Evolutionary conservation across 306 rosid genomes (phyloP).

Genomic region (Pyrus pyrifolia): DNA sequence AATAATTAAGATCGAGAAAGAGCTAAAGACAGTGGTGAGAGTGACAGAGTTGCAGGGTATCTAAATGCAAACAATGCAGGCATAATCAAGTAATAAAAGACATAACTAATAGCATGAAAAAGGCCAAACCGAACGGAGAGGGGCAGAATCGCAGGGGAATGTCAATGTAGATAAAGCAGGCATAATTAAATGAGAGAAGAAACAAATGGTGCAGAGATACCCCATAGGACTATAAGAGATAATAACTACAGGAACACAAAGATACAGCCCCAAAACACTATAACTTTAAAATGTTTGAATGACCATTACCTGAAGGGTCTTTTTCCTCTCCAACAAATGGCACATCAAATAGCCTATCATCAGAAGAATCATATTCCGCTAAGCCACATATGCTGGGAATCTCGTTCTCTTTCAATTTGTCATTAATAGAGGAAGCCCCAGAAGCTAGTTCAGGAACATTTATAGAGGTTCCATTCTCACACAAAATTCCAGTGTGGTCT

Average conservation of each 20-base stretch:
- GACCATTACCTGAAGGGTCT: slow-evolving; percentile 47
- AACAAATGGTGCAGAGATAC: background rate
- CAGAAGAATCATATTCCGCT: slow-evolving; percentile 47
- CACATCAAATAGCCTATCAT: slow-evolving; percentile 50
- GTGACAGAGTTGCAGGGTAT: background rate
- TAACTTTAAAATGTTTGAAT: background rate
- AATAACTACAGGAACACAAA: background rate
- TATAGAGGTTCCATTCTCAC: slow-evolving; percentile 54
- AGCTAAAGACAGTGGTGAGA: background rate
- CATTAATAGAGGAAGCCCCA: slow-evolving; percentile 34
- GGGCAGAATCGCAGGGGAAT: background rate
- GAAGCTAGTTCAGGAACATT: slow-evolving; percentile 41
- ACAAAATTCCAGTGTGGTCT: slow-evolving; percentile 37
- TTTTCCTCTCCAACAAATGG: slow-evolving; percentile 61
- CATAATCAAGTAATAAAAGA: background rate
- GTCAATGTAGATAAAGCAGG: background rate
- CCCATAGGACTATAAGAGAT: background rate
- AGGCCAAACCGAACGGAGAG: background rate
- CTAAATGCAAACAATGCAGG: background rate
- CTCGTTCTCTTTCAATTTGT: slow-evolving; percentile 44
- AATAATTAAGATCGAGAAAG: background rate
- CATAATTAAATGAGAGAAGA: background rate
- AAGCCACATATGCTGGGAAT: slow-evolving; percentile 31
- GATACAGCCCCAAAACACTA: background rate
- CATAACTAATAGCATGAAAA: slow-evolving; percentile 4